Evolutionary conservation across 148 eudicot species (phyloP).

Genomic region (Suaeda aralocaspica): DNA sequence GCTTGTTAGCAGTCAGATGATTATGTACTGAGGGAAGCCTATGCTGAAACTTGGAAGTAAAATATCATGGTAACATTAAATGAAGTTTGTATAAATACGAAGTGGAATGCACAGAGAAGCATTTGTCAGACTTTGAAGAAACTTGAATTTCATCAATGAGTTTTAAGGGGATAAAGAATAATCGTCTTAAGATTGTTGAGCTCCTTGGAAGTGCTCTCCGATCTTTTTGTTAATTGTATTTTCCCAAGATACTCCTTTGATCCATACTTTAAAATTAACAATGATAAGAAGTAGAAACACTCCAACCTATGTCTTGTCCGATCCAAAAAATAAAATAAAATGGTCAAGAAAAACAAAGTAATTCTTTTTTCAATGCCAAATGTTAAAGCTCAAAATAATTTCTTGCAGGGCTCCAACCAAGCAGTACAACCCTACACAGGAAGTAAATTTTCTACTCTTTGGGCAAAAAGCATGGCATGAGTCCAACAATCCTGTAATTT

Average conservation of each 20-base stretch:
- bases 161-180: neutral
- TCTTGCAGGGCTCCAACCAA: conserved; percentile 21
- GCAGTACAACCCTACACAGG: conserved; percentile 3
- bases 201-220: too few relatives aligned
- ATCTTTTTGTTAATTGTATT: too few relatives aligned
- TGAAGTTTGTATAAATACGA: neutral
- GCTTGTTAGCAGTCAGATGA: neutral
- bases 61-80: neutral
- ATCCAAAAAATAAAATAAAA: too few relatives aligned
- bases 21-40: neutral
- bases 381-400: neutral
- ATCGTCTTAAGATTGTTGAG: too few relatives aligned
- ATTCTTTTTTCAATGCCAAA: too few relatives aligned
- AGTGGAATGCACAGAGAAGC: neutral
- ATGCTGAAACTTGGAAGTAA: neutral
- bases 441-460: conserved; percentile 1
- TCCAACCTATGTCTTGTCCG: too few relatives aligned
- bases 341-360: too few relatives aligned
- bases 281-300: too few relatives aligned
- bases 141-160: neutral
- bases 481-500: conserved; percentile 8
- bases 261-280: too few relatives aligned
- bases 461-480: conserved; percentile 17
- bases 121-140: neutral
- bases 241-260: too few relatives aligned